Base-by-base conservation (phyloP, 169 alveolate species). In the Plasmodium billcollinsi region DNA sequence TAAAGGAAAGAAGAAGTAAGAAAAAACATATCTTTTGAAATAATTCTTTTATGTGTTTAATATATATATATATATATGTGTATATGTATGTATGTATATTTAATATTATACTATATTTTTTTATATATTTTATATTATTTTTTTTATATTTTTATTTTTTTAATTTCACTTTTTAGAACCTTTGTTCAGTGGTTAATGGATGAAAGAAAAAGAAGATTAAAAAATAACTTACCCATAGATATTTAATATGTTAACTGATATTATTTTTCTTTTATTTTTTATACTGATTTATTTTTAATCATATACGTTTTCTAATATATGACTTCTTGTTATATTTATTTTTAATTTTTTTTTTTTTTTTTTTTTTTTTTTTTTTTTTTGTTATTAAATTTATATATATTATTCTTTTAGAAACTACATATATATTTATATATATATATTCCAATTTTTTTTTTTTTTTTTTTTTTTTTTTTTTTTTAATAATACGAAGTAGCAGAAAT, bases 101-200 rank as follows among this genome's bases (percentile, higher is more conserved):
- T 45, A 3, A 9, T 39, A 2, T 18, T 14, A 69, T 39, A n/a
- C n/a, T 69, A 14, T 15, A 15, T 39, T n/a, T 70, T 47, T 70
- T 20, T 70, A 39, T 14, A 43, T 24, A 15, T 56, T 29, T 5
- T 54, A 8, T 24, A 26, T 54, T 73, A 18, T 45, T 62, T 20
- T 61, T 15, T 59, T 74, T 74, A n/a, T 50, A 11, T 39, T n/a
- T 63, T 76, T n/a, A 67, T 62, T 47, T 73, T 73, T 63, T 63
- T 20, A 39, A 39, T 39, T 39, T 39, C 47, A 39, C 72, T 69
- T 73, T 69, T 83, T 67, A 83, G 91, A 73, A 83, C 91, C 20
- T 83, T 83, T 73, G 85, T 71, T 62, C 91, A 83, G 33, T 83
- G 91, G 91, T 43, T 83, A 14, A 67, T 83, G 91, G 91, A 83